Base-by-base conservation (phyloP, 2,329 filamentous ascomycete genomes). In the Karstenula rhodostoma region DNA sequence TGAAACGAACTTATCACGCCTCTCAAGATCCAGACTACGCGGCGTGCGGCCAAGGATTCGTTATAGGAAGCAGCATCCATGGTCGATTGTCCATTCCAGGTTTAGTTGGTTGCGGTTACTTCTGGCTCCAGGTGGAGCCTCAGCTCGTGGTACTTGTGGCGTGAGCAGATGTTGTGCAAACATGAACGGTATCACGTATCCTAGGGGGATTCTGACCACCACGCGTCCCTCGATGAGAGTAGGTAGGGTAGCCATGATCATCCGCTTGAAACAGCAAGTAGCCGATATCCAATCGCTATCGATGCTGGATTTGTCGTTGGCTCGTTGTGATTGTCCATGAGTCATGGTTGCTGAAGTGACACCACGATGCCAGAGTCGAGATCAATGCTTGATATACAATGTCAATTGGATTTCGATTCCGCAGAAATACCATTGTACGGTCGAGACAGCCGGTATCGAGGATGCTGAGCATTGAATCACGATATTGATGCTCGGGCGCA, bases 1-100 rank as follows among this genome's bases (percentile, higher is more conserved):
- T 52, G 49, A 52, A 52, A 52, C 49, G 7, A 25, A 29, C 22
- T 27, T 10, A 40, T 22, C 4, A 29, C 49, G 49, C 23, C 49
- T 12, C 35, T 33, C 8, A 29, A 27, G 8, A 29, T 52, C 32
- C 27, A 35, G 49, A 42, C 35, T 23, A 29, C 22, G 22, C 35
- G 23, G 35, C 23, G 35, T n/a, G 35, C 23, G 15, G n/a, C 13
- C 6, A 52, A 15, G 23, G 13, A 51, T 15, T n/a, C 15, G 22
- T 22, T 37, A n/a, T 15, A 8, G 35, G 1, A n/a, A 15, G 13
- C n/a, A 17, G 19, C 22, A 4, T 47, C 27, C 44, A 17, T n/a
- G 17, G 23, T 13, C 23, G 10, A 29, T 17, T 25, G 10, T 12
- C 3, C n/a, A 4, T 4, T 17, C 13, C 3, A 27, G 44, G 10